Evolutionary conservation across 2,329 filamentous ascomycete species (phyloP).

Genomic region (Ceratocystis papillata): DNA sequence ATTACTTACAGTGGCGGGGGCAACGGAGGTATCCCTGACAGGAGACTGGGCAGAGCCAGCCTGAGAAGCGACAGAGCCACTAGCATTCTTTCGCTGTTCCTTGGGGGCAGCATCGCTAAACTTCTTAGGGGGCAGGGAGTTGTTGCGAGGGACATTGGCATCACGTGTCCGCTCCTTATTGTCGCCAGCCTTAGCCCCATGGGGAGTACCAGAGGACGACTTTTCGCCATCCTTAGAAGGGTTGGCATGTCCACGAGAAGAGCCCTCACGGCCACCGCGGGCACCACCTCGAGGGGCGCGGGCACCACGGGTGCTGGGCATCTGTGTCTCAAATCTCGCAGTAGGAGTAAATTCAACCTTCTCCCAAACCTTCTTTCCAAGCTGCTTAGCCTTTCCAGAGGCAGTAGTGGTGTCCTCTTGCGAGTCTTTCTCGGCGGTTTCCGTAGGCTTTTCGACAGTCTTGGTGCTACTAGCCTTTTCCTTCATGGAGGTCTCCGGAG

Average conservation of each 20-base stretch:
- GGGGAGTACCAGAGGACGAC: slow-evolving; percentile 28
- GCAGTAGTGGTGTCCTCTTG: slow-evolving; percentile 41
- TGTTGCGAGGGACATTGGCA: slow-evolving; percentile 29
- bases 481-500: slow-evolving; percentile 60
- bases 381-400: slow-evolving; percentile 41
- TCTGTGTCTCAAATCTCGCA: slow-evolving; percentile 75
- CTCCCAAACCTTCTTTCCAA: slow-evolving; percentile 72
- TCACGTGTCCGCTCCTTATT: slow-evolving; percentile 22
- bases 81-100: slow-evolving; percentile 39
- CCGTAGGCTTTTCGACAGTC: slow-evolving; percentile 53
- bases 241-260: slow-evolving; percentile 28
- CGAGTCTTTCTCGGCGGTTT: slow-evolving; percentile 51
- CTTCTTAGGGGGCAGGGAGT: slow-evolving; percentile 31
- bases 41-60: slow-evolving; percentile 11
- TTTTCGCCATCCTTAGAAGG: slow-evolving; percentile 34
- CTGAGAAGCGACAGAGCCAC: slow-evolving; percentile 30
- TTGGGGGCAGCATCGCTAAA: slow-evolving; percentile 35
- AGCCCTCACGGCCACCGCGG: slow-evolving; percentile 30
- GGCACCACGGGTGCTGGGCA: slow-evolving; percentile 45
- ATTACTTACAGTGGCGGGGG: slow-evolving; percentile 34
- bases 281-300: slow-evolving; percentile 40
- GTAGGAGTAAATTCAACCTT: slow-evolving; percentile 71
- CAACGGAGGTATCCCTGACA: slow-evolving; percentile 34
- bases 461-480: slow-evolving; percentile 52
- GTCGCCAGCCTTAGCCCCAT: slow-evolving; percentile 16